Base-by-base conservation (phyloP, 768 basidiomycete genomes). In the Gautieria morchelliformis region DNA sequence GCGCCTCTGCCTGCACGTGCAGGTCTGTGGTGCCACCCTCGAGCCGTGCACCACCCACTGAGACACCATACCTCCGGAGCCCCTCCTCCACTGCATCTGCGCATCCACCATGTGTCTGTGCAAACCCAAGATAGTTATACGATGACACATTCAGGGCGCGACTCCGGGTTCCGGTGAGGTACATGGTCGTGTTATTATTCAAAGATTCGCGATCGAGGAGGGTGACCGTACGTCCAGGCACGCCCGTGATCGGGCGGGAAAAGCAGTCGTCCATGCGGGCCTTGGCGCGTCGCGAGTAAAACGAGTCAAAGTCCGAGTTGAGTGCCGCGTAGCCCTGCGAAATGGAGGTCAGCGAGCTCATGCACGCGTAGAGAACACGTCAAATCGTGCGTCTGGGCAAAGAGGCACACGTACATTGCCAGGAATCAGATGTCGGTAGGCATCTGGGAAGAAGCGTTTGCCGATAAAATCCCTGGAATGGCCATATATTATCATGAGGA, bases 41-140 rank as follows among this genome's bases (percentile, higher is more conserved):
- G 8, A 93, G 77, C 20, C 93, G 81, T 14, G 87, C 65, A 24
- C 91, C 93, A 58, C 84, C 84, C 0, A 84, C 74, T 3, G 85
- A 81, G n/a, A 93, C 71, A 24, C 95, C 95, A 66, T 93, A 94
- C 4, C 84, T 81, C 61, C 75, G 78, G 68, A 98, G 82, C n/a
- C 78, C 73, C 61, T 89, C 86, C 66, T 94, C 93, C 7, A 92
- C 94, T 5, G 90, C 91, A 66, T 98, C 96, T 7, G 96, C 91
- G 67, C 93, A 96, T 7, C 89, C 89, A 12, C 96, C 96, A 3
- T 81, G 80, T 15, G 87, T 87, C 67, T 95, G 92, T 0, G 95
- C 96, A 66, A 99, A 99, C 3, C 96, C 96, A 64, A 99, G 91
- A 68, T 98, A 99, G 73, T 98, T 99, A 76, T 99, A 99, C 8